Percentiles rank a stretch among this genome's conserved stretches.
These are phyloP conservation scores for Leccinum angustisporum DNA, from an alignment of 1,284 basidiomycete species.

Conservation along the genomic window DNA sequence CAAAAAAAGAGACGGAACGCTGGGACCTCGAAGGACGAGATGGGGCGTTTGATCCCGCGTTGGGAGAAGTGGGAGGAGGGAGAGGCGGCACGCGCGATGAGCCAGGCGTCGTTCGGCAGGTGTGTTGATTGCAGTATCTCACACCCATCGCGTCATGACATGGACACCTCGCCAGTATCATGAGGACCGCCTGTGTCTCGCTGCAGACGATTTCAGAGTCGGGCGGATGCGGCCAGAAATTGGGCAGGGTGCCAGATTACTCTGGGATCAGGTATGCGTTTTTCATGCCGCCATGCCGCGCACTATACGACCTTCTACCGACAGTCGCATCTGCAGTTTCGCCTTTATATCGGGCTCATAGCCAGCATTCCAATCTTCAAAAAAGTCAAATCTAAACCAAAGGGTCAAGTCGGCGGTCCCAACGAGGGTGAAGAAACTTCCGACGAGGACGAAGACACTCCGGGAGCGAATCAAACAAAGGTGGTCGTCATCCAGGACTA, in stretches of 20 bases:
- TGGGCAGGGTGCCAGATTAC: conserved; percentile 35
- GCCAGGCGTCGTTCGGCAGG: conserved; percentile 34
- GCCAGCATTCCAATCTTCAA: conserved; percentile 29
- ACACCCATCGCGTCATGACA: background rate
- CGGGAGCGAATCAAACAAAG: conserved; percentile 22
- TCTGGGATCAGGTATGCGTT: conserved; percentile 48
- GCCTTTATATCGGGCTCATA: conserved; percentile 29
- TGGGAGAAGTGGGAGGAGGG: conserved; percentile 51
- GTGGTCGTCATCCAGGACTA: conserved; percentile 28
- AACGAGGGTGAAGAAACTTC: conserved; percentile 20
- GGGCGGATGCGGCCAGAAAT: conserved; percentile 42
- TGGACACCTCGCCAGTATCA: background rate
- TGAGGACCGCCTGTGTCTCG: conserved; percentile 43
- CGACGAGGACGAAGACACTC: conserved; percentile 29
- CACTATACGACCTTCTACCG: background rate
- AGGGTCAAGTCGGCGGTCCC: conserved; percentile 25
- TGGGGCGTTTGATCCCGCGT: conserved; percentile 39
- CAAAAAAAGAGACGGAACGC: conserved; percentile 27
- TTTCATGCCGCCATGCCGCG: background rate
- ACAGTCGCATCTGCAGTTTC: conserved; percentile 21
- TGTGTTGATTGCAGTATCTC: conserved; percentile 13
- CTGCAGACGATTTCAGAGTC: conserved; percentile 45
- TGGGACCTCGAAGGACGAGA: conserved; percentile 26
- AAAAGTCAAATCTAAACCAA: conserved; percentile 18
- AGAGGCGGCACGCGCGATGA: conserved; percentile 35